Base-by-base conservation (phyloP, 2,329 filamentous ascomycete species). In the Fusarium succisae region DNA sequence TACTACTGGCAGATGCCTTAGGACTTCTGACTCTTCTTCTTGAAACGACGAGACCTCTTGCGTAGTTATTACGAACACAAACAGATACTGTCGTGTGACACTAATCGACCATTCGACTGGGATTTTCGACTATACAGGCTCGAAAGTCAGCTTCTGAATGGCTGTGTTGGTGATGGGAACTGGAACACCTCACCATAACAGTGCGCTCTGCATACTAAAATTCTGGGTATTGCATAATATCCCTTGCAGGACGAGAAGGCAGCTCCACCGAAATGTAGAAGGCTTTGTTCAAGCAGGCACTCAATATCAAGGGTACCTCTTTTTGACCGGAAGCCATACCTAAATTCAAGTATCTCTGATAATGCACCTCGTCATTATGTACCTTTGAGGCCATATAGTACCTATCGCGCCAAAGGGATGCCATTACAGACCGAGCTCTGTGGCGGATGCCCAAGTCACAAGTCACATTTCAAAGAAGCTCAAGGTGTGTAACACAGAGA, bases 161-260 rank as follows among this genome's bases (percentile, higher is more conserved):
- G n/a, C 48, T 51, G 22, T 35, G 11, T 24, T 24, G 12, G 48
- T 18, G 6, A 51, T 3, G 32, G 4, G 30, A 18, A 20, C 12
- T 51, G 30, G 2, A n/a, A 7, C 30, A 35, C 0, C 13, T 24
- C 48, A 35, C 12, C 4, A 35, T 2, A 20, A 8, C n/a, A 20
- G 22, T 35, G 3, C 45, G 7, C 3, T 48, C 6, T 8, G 10
- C 14, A 6, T 48, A 11, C 4, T 11, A 8, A 14, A 18, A 3
- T 35, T 18, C 6, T 17, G 5, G 1, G 12, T 3, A 20, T 32
- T n/a, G 3, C 8, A 35, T 14, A 4, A 3, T 14, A 35, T 35
- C 48, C 22, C 11, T 13, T 50, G 11, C 3, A 0, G 11, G 20
- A 18, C 15, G 8, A 30, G 1, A 15, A n/a, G 14, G 22, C 7